phyloP scores from a whole-genome alignment of 2,329 filamentous ascomycete species.

The Tolypocladium guangdongense region DNA sequence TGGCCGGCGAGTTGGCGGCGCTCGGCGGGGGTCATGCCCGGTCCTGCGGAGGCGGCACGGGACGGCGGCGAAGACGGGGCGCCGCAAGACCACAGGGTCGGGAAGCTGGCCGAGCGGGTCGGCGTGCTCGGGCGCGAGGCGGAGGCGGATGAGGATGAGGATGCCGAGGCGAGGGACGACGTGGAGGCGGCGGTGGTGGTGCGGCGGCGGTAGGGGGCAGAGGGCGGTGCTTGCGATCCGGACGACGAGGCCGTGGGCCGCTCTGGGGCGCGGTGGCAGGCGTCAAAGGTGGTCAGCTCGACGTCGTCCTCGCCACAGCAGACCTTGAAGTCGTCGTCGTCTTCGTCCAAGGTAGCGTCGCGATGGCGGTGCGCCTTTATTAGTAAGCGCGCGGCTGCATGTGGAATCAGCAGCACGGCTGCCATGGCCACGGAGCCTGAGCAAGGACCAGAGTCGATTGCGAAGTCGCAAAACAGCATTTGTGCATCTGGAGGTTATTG shows the following conservation, averaged over 20 bases:
- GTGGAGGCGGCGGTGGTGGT: not conserved
- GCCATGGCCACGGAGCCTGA: not conserved
- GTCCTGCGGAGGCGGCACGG: not conserved
- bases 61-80: not conserved
- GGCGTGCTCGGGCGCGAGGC: not conserved
- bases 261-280: not conserved
- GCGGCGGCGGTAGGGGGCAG: not conserved
- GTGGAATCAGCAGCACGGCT: not conserved
- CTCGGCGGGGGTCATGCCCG: constrained; percentile 9
- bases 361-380: not conserved
- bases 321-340: constrained; percentile 1
- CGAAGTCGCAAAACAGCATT: not conserved
- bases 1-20: constrained; percentile 11
- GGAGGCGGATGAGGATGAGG: not conserved
- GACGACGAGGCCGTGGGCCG: not conserved
- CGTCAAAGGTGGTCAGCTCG: constrained; percentile 3
- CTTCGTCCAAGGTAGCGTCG: not conserved
- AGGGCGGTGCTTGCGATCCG: not conserved
- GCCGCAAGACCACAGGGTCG: not conserved
- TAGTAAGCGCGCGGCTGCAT: not conserved
- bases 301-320: not conserved
- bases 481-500: not conserved
- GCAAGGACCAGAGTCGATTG: not conserved
- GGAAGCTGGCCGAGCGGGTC: not conserved
- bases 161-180: not conserved